A percentile compares a stretch with the other conserved stretches of the same genome.
Conservation (phyloP, 73 alveolate genomes). For the Paramecium tetraurelia region DNA sequence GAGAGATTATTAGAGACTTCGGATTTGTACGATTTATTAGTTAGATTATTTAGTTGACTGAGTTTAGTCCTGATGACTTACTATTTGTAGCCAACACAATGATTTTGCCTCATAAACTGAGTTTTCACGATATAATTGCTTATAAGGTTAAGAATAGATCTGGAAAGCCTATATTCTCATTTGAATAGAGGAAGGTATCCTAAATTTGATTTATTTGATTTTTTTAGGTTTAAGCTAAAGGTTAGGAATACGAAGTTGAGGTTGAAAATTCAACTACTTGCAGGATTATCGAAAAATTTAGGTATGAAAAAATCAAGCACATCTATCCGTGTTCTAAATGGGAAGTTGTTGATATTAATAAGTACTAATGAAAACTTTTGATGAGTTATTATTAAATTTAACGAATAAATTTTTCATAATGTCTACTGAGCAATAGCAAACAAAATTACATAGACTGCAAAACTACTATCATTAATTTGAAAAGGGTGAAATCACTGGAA, state of each 20-base stretch:
- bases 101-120: constrained; percentile 9
- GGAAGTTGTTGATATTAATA: neutral
- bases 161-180: neutral
- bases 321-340: constrained; percentile 6
- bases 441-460: neutral
- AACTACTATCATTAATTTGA: neutral
- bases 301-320: constrained; percentile 37
- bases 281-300: neutral
- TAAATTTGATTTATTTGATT: neutral
- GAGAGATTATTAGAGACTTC: constrained; percentile 24
- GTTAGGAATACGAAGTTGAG: constrained; percentile 24
- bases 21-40: neutral
- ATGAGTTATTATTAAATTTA: neutral
- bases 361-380: neutral
- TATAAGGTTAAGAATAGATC: constrained; percentile 13
- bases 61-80: constrained; percentile 24
- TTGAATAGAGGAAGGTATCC: neutral
- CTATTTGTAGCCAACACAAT: constrained; percentile 2
- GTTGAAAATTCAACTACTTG: neutral
- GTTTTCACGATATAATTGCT: constrained; percentile 2
- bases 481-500: neutral
- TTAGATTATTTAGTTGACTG: neutral
- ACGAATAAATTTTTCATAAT: neutral
- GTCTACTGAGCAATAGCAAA: neutral
- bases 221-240: neutral